Conservation (phyloP, 331 rosid genomes). For the Dryas integrifolia region DNA sequence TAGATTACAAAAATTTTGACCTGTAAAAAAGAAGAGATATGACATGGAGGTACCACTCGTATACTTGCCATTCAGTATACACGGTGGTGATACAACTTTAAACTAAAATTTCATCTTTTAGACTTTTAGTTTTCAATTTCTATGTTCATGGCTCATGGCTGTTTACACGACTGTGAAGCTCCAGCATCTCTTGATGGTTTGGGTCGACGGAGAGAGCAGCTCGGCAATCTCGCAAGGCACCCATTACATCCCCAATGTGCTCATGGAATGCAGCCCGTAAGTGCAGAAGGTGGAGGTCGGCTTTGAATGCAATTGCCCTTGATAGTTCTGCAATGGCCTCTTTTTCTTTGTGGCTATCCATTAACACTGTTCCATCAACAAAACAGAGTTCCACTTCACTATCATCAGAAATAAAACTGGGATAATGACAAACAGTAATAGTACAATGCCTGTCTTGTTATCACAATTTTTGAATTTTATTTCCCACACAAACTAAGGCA, state of each 20-base stretch:
- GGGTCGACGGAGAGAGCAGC: constrained; percentile 94
- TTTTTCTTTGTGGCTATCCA: constrained; percentile 74
- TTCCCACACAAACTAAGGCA: too few relatives aligned
- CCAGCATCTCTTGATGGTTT: constrained; percentile 89
- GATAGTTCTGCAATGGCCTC: constrained; percentile 91
- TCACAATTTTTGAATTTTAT: too few relatives aligned
- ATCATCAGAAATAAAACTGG: background rate
- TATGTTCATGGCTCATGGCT: constrained; percentile 67
- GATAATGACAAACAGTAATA: background rate
- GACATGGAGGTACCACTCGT: constrained; percentile 37
- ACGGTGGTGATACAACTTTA: constrained; percentile 30
- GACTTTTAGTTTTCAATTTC: background rate
- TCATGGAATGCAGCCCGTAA: constrained; percentile 91
- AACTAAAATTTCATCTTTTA: constrained; percentile 7
- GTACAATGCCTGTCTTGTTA: too few relatives aligned
- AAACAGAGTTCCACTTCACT: background rate
- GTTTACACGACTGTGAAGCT: constrained; percentile 80
- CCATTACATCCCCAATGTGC: constrained; percentile 67
- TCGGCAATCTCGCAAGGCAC: constrained; percentile 86
- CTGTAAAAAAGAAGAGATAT: constrained; percentile 12
- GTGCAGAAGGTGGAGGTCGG: constrained; percentile 88
- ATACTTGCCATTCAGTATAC: constrained; percentile 41
- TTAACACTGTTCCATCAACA: constrained; percentile 56
- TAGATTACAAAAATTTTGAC: constrained; percentile 56
- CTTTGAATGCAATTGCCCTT: constrained; percentile 82